Evolutionary conservation across 345 rosid species (phyloP).

Genomic region (Diplotaxis tenuifolia): DNA sequence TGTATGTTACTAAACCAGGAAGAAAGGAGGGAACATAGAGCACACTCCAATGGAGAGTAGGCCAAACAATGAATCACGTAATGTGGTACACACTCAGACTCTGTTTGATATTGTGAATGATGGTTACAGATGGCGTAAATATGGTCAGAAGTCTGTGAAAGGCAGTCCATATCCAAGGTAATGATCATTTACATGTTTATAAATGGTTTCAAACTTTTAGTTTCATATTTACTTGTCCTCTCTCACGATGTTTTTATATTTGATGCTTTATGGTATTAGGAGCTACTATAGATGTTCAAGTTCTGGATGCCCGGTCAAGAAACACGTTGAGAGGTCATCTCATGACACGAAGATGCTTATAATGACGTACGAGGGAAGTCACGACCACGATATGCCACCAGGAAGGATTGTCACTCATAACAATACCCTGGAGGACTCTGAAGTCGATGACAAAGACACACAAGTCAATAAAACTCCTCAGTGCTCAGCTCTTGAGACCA

Average conservation of each 20-base stretch:
- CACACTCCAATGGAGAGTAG: constrained; percentile 46
- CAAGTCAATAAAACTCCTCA: constrained; percentile 27
- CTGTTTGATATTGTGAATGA: constrained; percentile 74
- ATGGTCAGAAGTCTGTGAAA: constrained; percentile 95
- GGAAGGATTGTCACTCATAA: constrained; percentile 67
- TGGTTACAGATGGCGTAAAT: constrained; percentile 98
- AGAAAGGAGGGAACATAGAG: constrained; percentile 48
- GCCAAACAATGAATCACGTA: constrained; percentile 51
- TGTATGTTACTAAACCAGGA: constrained; percentile 51
- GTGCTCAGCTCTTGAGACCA: constrained; percentile 26
- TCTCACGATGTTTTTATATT: background rate
- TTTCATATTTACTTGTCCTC: background rate
- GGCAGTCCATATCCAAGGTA: constrained; percentile 97
- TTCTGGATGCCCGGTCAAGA: constrained; percentile 87
- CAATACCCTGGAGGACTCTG: constrained; percentile 27
- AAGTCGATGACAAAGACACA: constrained; percentile 42
- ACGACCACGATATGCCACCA: constrained; percentile 80
- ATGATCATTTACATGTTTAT: background rate
- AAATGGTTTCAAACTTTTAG: background rate
- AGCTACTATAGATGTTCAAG: constrained; percentile 96
- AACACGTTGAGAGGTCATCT: constrained; percentile 81
- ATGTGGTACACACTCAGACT: constrained; percentile 57
- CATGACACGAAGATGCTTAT: constrained; percentile 64
- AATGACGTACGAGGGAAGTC: constrained; percentile 88
- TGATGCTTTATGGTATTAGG: constrained; percentile 42